These are phyloP conservation scores for Peronospora destructor DNA, from an alignment of 352 stramenopile genomes.

Conservation along the genomic window DNA sequence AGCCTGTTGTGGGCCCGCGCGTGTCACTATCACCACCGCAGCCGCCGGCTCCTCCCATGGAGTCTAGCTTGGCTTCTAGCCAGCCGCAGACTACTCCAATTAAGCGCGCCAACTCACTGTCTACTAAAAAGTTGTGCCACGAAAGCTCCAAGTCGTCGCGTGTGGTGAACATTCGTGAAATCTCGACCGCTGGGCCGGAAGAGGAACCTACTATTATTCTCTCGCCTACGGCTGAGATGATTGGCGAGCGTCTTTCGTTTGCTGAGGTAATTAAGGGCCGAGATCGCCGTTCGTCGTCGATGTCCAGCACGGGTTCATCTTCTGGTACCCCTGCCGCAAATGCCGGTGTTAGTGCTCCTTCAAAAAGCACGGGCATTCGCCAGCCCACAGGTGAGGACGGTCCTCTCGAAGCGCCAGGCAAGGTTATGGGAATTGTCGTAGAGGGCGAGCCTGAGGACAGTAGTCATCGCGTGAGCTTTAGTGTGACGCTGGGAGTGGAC, in stretches of 20 bases:
- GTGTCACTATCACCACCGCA: conserved; percentile 46
- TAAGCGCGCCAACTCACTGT: conserved; percentile 53
- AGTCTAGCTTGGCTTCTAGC: conserved; percentile 13
- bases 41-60: conserved; percentile 32
- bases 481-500: conserved; percentile 70
- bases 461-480: conserved; percentile 71
- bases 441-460: conserved; percentile 51
- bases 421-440: conserved; percentile 74
- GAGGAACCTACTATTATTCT: conserved; percentile 28
- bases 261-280: conserved; percentile 43
- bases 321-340: conserved; percentile 18
- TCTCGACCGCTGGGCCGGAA: conserved; percentile 27
- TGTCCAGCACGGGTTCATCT: conserved; percentile 32
- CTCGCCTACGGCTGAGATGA: conserved; percentile 30
- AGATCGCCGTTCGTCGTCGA: conserved; percentile 40
- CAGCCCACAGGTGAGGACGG: conserved; percentile 78
- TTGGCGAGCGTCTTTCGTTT: conserved; percentile 41
- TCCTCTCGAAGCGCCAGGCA: conserved; percentile 53
- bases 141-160: conserved; percentile 52
- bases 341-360: conserved; percentile 8
- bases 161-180: conserved; percentile 75
- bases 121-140: conserved; percentile 48
- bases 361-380: conserved; percentile 32
- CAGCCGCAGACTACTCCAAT: conserved; percentile 38
- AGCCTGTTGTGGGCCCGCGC: conserved; percentile 33